A percentile compares a stretch with the other conserved stretches of the same genome.
phyloP scores from a whole-genome alignment of 495 filamentous ascomycete species.

The Tirmania nivea region DNA sequence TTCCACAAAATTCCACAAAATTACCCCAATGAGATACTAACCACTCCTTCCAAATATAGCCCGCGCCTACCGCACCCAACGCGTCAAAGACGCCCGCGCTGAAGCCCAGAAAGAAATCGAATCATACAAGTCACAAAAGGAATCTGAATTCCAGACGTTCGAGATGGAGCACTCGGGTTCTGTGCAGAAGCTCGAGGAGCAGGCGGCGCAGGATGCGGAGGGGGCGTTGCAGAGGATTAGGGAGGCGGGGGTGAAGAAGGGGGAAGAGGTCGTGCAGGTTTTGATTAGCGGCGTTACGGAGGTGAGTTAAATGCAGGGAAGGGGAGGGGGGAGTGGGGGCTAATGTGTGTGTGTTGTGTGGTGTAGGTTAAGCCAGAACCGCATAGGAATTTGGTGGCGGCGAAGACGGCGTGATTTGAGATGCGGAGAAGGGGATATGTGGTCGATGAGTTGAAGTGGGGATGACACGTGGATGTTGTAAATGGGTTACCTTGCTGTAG shows the following conservation, averaged over 20 bases:
- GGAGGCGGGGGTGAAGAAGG: conserved; percentile 51
- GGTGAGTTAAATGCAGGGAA: background rate
- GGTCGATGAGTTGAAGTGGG: too few relatives aligned
- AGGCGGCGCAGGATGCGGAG: conserved; percentile 63
- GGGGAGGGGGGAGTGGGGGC: too few relatives aligned
- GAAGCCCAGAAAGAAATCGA: conserved; percentile 98
- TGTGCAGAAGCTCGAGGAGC: conserved; percentile 70
- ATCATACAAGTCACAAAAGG: conserved; percentile 73
- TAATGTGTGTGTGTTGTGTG: conserved; percentile 6
- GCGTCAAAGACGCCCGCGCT: conserved; percentile 80
- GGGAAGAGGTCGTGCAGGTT: conserved; percentile 56
- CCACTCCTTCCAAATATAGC: conserved; percentile 6
- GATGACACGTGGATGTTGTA: too few relatives aligned
- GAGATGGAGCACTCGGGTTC: conserved; percentile 77
- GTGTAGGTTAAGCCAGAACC: conserved; percentile 29
- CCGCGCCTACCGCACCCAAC: conserved; percentile 70
- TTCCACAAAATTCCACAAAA: background rate
- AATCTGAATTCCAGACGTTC: conserved; percentile 86
- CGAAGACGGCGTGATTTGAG: background rate
- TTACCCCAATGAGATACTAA: conserved; percentile 3
- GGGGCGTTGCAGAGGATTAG: conserved; percentile 64
- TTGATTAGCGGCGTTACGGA: conserved; percentile 59
- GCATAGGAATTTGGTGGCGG: conserved; percentile 10
- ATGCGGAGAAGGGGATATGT: too few relatives aligned
- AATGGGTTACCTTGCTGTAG: too few relatives aligned